Percentiles rank a stretch among this genome's conserved stretches.
These are phyloP conservation scores for Pleurotus giganteus DNA, from an alignment of 768 basidiomycete genomes.

Conservation along the genomic window DNA sequence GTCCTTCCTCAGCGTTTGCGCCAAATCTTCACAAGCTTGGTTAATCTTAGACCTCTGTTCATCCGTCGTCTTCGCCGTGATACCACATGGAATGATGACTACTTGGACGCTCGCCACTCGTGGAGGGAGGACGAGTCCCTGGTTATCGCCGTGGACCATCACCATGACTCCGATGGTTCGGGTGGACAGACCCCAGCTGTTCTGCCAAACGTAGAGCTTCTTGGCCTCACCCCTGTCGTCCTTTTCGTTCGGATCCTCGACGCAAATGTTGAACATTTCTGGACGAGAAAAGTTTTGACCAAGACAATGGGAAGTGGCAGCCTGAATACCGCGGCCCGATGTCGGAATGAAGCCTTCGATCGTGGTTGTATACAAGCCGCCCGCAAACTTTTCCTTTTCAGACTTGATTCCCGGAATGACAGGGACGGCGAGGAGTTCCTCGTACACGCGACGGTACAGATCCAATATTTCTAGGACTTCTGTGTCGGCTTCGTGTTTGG, in stretches of 20 bases:
- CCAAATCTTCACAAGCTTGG: constrained; percentile 75
- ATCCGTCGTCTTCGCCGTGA: constrained; percentile 81
- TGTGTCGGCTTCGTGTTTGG: constrained; percentile 83
- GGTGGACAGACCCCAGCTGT: constrained; percentile 98
- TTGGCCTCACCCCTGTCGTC: constrained; percentile 40
- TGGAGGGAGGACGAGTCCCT: constrained; percentile 96
- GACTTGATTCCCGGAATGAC: constrained; percentile 97
- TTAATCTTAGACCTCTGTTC: constrained; percentile 70
- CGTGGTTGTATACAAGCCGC: constrained; percentile 96
- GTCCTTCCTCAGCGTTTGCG: constrained; percentile 63
- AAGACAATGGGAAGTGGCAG: constrained; percentile 94
- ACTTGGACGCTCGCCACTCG: constrained; percentile 92
- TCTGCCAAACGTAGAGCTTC: constrained; percentile 93
- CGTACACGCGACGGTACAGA: constrained; percentile 92
- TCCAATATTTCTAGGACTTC: constrained; percentile 96
- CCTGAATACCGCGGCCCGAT: constrained; percentile 96
- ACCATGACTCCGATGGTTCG: constrained; percentile 98
- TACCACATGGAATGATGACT: constrained; percentile 89
- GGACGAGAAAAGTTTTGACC: constrained; percentile 97
- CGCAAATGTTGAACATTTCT: constrained; percentile 97
- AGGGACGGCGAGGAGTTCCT: constrained; percentile 95
- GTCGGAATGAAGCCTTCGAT: constrained; percentile 98
- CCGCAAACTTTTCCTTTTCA: constrained; percentile 99
- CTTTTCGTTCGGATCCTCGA: constrained; percentile 87
- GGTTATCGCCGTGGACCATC: constrained; percentile 98